A percentile compares a stretch with the other conserved stretches of the same genome.
These are phyloP conservation scores for Sindora glabra DNA, from an alignment of 306 rosid species.

Conservation along the genomic window DNA sequence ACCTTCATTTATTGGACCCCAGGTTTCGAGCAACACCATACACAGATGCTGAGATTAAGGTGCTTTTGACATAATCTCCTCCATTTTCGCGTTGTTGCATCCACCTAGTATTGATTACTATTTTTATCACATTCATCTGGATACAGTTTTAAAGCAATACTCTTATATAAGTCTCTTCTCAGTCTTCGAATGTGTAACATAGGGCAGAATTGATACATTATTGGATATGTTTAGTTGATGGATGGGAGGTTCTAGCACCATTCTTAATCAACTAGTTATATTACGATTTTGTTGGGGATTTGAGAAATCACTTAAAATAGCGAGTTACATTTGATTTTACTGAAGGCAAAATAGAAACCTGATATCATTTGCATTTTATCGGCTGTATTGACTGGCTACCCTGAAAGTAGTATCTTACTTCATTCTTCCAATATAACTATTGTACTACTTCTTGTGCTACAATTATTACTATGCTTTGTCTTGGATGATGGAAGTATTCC, in stretches of 20 bases:
- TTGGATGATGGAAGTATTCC: not conserved
- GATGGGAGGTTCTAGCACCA: constrained; percentile 2
- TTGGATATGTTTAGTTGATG: not conserved
- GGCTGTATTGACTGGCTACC: not conserved
- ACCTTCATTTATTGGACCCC: constrained; percentile 21
- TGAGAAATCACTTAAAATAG: not conserved
- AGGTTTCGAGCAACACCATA: constrained; percentile 79
- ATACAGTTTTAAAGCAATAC: not conserved
- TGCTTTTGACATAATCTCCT: constrained; percentile 15
- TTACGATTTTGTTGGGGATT: not conserved
- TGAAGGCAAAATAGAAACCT: not conserved
- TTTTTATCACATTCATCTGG: constrained; percentile 1
- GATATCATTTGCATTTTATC: constrained; percentile 1
- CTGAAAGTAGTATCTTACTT: not conserved
- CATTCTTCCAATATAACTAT: too few species aligned
- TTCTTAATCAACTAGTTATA: constrained; percentile 10
- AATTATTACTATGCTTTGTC: not conserved
- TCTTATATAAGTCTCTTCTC: not conserved
- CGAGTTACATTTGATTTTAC: not conserved
- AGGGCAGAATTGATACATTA: not conserved
- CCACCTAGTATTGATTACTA: not conserved
- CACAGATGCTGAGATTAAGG: constrained; percentile 90
- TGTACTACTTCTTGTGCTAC: too few species aligned
- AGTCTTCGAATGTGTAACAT: not conserved
- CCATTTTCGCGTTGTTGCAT: constrained; percentile 7